Evolutionary conservation across 495 filamentous ascomycete species (phyloP), one percentile per base, ranked within the genome.

Genomic region (Talaromyces thailandensis): DNA sequence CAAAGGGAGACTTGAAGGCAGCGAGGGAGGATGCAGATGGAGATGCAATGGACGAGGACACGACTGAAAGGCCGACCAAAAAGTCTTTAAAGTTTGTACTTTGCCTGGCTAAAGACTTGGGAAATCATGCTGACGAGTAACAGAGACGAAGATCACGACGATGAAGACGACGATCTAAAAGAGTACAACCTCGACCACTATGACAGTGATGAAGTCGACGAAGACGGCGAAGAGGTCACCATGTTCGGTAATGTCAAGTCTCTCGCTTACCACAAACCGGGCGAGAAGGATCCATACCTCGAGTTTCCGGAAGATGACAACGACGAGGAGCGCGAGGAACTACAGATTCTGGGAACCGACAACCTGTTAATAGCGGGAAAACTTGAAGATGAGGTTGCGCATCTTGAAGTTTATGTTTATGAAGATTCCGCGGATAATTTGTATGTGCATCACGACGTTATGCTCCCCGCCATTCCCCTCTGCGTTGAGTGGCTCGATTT

Each of bases 391-490:
- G 94, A 98, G 66, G 88, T 99, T 26, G 92, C 94, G 26, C 93
- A 97, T 75, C 82, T 99, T 21, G 95, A 98, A 71, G 86, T 97
- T 51, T 98, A 98, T 71, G 91, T 98, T 29, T 98, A 98, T 73
- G 95, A 98, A 74, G 95, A 98, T 68, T 75, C 74, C 40, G 92
- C 86, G 9, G 94, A 96, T 70, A 98, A 99, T 73, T 86, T 99
- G 40, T 99, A 98, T 72, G 93, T 98, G 9, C 94, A 99, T 77
- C 95, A 99, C 79, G 94, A 99, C 70, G 96, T 99, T 67, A 97
- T 99, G 94, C 85, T 99, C 45, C 94, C 94, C 18, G 93, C 93
- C 31, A 96, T 98, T 73, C 94, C 94, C 2, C 84, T 99, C 14
- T 93, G 90, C 70, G 80, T 96, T 37, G 94, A 99, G 76, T 99